These are phyloP conservation scores for Microcos paniculata DNA, from an alignment of 345 rosid genomes.

Conservation along the genomic window DNA sequence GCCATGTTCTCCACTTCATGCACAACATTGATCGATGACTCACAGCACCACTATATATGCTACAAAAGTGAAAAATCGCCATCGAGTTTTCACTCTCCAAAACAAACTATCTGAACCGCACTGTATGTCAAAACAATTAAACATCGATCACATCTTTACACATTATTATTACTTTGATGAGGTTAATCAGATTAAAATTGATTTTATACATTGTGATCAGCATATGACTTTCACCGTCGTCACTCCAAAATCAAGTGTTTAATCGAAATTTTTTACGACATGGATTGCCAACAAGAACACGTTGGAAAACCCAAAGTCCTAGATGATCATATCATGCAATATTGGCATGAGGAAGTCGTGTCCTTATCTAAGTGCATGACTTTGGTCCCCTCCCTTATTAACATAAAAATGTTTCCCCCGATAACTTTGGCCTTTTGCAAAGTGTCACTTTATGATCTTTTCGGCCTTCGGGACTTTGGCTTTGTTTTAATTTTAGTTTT, in stretches of 20 bases:
- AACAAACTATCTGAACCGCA: background rate
- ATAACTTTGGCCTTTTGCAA: constrained; percentile 17
- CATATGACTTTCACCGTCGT: too few species aligned
- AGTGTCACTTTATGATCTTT: too few species aligned
- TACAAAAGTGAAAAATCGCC: constrained; percentile 5
- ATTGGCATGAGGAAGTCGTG: background rate
- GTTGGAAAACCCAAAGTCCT: too few species aligned
- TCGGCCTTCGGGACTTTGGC: background rate
- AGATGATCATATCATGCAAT: background rate
- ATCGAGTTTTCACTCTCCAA: background rate
- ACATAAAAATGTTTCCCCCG: constrained; percentile 1
- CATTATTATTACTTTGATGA: background rate
- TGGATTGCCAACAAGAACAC: background rate
- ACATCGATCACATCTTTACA: background rate
- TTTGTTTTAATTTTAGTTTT: constrained; percentile 2
- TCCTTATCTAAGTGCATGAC: background rate
- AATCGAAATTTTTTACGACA: background rate
- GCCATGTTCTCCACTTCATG: constrained; percentile 23
- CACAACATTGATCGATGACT: constrained; percentile 6
- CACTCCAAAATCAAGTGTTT: background rate
- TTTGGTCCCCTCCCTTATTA: background rate
- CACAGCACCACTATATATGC: constrained; percentile 12
- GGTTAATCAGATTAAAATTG: too few species aligned
- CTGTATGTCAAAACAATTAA: background rate
- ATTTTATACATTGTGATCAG: too few species aligned